phyloP scores from a whole-genome alignment of 2,329 filamentous ascomycete species.

The Fusarium palustre region DNA sequence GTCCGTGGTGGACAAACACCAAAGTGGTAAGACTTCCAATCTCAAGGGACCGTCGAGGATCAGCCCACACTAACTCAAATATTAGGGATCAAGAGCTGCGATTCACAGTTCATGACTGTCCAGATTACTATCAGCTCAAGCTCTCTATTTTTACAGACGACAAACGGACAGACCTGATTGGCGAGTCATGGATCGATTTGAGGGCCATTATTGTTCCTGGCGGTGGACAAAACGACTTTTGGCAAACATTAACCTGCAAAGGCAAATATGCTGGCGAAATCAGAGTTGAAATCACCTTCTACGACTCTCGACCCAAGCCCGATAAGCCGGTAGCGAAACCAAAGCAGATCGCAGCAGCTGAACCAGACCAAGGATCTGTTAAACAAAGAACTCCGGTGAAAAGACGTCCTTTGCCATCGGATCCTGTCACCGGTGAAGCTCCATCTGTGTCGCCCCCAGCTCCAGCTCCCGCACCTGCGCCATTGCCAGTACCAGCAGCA shows the following conservation, averaged over 20 bases:
- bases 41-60: not conserved
- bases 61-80: conserved; percentile 33
- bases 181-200: conserved; percentile 90
- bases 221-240: conserved; percentile 92
- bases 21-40: conserved; percentile 74
- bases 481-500: conserved; percentile 32
- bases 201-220: conserved; percentile 83
- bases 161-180: conserved; percentile 96
- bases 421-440: conserved; percentile 73
- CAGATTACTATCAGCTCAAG: conserved; percentile 96
- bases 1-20: conserved; percentile 95
- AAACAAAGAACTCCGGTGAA: conserved; percentile 75
- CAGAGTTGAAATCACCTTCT: conserved; percentile 94
- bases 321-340: conserved; percentile 73
- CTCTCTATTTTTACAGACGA: conserved; percentile 98
- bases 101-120: conserved; percentile 94
- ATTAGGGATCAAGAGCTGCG: conserved; percentile 95
- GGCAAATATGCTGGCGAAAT: conserved; percentile 97
- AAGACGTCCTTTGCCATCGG: conserved; percentile 83
- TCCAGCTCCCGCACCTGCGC: conserved; percentile 3
- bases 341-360: conserved; percentile 55
- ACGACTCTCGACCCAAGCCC: conserved; percentile 85
- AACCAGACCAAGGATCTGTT: conserved; percentile 54
- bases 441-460: conserved; percentile 45
- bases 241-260: conserved; percentile 88